A percentile compares a stretch with the other conserved stretches of the same genome.
phyloP scores from a whole-genome alignment of 2,329 filamentous ascomycete genomes.

The Alternaria rosae region DNA sequence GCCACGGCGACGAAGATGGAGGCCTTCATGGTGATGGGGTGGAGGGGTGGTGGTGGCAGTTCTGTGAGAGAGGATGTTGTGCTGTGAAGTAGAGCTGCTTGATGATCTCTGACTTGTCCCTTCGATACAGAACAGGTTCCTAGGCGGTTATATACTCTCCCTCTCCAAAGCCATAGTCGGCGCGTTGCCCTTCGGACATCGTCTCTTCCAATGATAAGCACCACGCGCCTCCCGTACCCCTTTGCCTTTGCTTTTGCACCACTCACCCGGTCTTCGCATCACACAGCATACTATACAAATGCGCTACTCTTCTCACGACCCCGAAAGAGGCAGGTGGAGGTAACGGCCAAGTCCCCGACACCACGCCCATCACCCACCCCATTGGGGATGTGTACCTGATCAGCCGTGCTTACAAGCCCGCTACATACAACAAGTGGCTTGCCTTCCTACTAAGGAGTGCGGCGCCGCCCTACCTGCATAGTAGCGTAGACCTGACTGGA shows the following conservation, averaged over 20 bases:
- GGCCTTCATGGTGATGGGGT: constrained; percentile 39
- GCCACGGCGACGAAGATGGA: constrained; percentile 35
- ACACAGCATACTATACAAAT: constrained; percentile 8
- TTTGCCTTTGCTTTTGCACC: constrained; percentile 19
- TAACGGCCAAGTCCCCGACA: constrained; percentile 24
- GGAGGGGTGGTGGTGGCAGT: background rate
- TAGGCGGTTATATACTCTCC: constrained; percentile 26
- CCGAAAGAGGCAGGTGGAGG: constrained; percentile 39
- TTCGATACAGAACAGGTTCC: constrained; percentile 7
- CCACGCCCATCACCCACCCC: constrained; percentile 24
- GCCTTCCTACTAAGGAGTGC: constrained; percentile 37
- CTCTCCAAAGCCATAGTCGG: background rate
- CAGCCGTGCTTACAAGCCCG: constrained; percentile 13
- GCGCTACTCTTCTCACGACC: constrained; percentile 25
- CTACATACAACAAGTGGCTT: constrained; percentile 17
- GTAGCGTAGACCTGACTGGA: constrained; percentile 21
- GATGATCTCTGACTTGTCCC: constrained; percentile 5
- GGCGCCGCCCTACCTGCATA: constrained; percentile 41
- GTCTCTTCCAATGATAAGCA: constrained; percentile 38
- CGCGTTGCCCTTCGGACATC: constrained; percentile 8
- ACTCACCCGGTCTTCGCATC: constrained; percentile 5
- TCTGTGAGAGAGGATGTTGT: background rate
- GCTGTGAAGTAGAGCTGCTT: background rate
- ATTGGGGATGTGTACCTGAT: constrained; percentile 31
- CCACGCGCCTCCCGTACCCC: constrained; percentile 27